These are phyloP conservation scores for Aspergillus unguis DNA, from an alignment of 2,329 filamentous ascomycete species.

Conservation along the genomic window DNA sequence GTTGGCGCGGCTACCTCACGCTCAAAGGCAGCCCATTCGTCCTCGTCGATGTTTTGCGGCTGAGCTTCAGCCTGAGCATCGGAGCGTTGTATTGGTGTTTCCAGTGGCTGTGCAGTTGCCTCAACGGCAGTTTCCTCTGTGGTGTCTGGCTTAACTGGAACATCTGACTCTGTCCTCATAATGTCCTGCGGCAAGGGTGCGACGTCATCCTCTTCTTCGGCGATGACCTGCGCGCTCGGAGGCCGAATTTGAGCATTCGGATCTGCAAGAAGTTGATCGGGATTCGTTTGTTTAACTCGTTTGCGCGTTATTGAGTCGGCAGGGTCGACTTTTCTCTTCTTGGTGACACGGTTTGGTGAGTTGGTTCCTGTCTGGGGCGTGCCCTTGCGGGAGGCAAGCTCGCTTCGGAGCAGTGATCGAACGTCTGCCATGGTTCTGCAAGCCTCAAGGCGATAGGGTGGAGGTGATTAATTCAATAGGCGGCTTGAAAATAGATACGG, in stretches of 20 bases:
- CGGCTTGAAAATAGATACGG: background rate
- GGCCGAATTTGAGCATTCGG: slow-evolving; percentile 21
- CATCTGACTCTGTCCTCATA: slow-evolving; percentile 21
- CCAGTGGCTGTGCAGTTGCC: slow-evolving; percentile 4
- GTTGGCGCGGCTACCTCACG: slow-evolving; percentile 65
- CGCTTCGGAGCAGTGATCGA: slow-evolving; percentile 72
- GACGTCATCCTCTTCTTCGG: slow-evolving; percentile 27
- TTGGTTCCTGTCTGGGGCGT: slow-evolving; percentile 51
- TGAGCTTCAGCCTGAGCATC: slow-evolving; percentile 10
- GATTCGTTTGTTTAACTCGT: slow-evolving; percentile 39
- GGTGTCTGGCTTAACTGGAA: slow-evolving; percentile 16
- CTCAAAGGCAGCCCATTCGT: slow-evolving; percentile 84
- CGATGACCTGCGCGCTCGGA: slow-evolving; percentile 22
- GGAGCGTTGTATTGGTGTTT: slow-evolving; percentile 9
- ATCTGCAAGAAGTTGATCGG: slow-evolving; percentile 30
- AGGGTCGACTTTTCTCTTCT: slow-evolving; percentile 55
- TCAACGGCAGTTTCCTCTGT: slow-evolving; percentile 11
- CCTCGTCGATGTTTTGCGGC: slow-evolving; percentile 58
- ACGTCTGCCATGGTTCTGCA: slow-evolving; percentile 66
- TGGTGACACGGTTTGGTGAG: slow-evolving; percentile 37
- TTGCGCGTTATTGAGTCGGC: slow-evolving; percentile 43
- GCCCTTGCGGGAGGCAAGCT: slow-evolving; percentile 70
- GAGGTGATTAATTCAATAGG: background rate
- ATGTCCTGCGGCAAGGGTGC: slow-evolving; percentile 26
- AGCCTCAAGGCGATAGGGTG: background rate